Conservation (phyloP, 2,329 filamentous ascomycete genomes). For the Coniochaeta ligniaria region DNA sequence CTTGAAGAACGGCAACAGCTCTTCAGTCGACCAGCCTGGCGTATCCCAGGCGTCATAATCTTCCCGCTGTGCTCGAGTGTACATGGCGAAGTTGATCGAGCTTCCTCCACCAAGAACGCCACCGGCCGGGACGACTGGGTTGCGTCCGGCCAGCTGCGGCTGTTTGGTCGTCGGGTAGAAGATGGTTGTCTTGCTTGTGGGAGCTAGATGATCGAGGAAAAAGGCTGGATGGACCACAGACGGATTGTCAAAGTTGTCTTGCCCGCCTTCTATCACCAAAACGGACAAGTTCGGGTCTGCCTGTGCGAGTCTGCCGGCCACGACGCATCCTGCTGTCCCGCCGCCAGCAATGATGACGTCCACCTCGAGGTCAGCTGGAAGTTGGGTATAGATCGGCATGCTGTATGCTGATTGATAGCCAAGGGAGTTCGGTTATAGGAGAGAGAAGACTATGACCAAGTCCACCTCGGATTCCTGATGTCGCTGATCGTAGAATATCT, state of each 20-base stretch:
- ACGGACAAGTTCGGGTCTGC: constrained; percentile 41
- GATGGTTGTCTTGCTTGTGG: constrained; percentile 28
- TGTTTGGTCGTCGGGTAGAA: constrained; percentile 39
- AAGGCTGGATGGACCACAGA: constrained; percentile 41
- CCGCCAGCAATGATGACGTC: constrained; percentile 46
- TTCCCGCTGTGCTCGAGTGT: constrained; percentile 20
- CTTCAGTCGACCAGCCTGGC: constrained; percentile 19
- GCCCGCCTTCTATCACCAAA: constrained; percentile 45
- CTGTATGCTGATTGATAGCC: not conserved
- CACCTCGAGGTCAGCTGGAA: constrained; percentile 27
- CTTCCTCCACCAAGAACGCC: constrained; percentile 47
- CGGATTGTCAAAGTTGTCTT: constrained; percentile 42
- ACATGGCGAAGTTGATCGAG: constrained; percentile 38
- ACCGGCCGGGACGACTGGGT: constrained; percentile 25
- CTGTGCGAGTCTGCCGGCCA: constrained; percentile 41
- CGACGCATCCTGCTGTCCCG: constrained; percentile 39
- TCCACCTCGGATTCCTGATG: not conserved
- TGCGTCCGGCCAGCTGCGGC: constrained; percentile 33
- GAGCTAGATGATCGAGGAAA: constrained; percentile 28
- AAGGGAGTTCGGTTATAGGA: not conserved
- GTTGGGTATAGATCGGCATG: constrained; percentile 11
- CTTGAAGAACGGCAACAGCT: constrained; percentile 39
- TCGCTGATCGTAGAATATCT: not conserved
- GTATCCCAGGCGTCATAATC: constrained; percentile 21
- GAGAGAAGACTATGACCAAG: too few relatives aligned